Percentiles rank a stretch among this genome's conserved stretches.
Conservation (phyloP, 805 yeast genomes). For the Suhomyces emberorum region DNA sequence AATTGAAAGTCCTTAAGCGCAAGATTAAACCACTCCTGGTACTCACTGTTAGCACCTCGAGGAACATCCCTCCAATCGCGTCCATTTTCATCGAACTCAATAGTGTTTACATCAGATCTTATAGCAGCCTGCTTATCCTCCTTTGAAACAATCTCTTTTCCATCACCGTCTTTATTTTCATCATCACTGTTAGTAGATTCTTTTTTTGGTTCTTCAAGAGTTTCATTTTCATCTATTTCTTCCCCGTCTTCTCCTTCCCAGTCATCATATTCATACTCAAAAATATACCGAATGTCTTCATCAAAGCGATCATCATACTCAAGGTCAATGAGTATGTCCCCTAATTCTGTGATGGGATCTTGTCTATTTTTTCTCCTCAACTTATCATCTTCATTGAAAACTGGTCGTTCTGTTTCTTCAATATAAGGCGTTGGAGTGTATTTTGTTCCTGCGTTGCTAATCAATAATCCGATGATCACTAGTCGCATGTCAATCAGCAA, state of each 20-base stretch:
- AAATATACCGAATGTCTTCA: constrained; percentile 62
- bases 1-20: constrained; percentile 14
- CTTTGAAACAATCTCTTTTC: constrained; percentile 1
- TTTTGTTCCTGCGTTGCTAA: constrained; percentile 22
- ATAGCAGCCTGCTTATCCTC: constrained; percentile 15
- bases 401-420: constrained; percentile 1
- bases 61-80: constrained; percentile 74
- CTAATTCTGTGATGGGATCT: constrained; percentile 39
- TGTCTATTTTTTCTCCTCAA: constrained; percentile 16
- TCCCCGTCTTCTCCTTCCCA: constrained; percentile 10
- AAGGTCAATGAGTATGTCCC: constrained; percentile 51
- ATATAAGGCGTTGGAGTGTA: constrained; percentile 10
- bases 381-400: constrained; percentile 7
- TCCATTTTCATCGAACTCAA: constrained; percentile 58
- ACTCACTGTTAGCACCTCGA: constrained; percentile 49
- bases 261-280: constrained; percentile 47
- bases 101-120: constrained; percentile 15
- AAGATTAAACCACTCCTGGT: constrained; percentile 18
- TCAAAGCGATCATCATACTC: constrained; percentile 64
- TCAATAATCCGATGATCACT: constrained; percentile 51
- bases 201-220: constrained; percentile 14
- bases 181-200: neutral
- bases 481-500: constrained; percentile 55
- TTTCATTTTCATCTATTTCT: constrained; percentile 20
- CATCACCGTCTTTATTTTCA: neutral